phyloP scores from a whole-genome alignment of 164 flowering plant species.

The Stephania japonica region DNA sequence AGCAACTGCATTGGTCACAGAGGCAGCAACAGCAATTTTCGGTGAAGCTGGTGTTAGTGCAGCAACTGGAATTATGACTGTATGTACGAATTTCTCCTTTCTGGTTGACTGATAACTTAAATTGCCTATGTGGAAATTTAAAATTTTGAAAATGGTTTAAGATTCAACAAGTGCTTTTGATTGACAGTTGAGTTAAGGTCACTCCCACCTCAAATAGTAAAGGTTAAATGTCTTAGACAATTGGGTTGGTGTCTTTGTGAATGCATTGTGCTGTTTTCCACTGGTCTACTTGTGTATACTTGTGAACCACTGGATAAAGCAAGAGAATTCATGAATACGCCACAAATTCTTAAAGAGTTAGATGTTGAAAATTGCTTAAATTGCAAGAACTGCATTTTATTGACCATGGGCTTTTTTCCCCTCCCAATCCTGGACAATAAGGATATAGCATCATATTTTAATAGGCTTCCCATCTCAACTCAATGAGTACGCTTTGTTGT shows the following conservation, averaged over 20 bases:
- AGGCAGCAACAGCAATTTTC: slow-evolving; percentile 88
- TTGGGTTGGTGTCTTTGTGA: neutral
- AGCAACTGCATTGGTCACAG: slow-evolving; percentile 98
- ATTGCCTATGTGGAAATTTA: slow-evolving; percentile 2
- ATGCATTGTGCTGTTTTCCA: slow-evolving; percentile 1
- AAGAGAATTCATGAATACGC: neutral
- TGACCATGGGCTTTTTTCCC: no score
- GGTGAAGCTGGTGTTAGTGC: slow-evolving; percentile 99
- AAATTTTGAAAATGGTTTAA: slow-evolving; percentile 1
- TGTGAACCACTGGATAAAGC: neutral
- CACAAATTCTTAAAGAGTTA: neutral
- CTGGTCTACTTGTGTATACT: neutral
- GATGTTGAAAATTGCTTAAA: neutral
- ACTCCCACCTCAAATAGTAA: neutral
- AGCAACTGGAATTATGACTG: slow-evolving; percentile 99
- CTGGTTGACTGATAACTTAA: neutral
- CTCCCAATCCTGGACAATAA: no score
- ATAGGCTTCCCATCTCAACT: no score
- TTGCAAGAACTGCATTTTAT: neutral
- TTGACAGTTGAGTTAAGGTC: neutral
- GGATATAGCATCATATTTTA: no score
- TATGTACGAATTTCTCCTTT: slow-evolving; percentile 29
- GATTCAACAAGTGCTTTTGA: slow-evolving; percentile 8
- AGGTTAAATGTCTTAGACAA: neutral
- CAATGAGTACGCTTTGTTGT: neutral